Evolutionary conservation across 2,329 filamentous ascomycete genomes (phyloP), one percentile per base, ranked within the genome.

Genomic region (Neoarthrinium moseri): DNA sequence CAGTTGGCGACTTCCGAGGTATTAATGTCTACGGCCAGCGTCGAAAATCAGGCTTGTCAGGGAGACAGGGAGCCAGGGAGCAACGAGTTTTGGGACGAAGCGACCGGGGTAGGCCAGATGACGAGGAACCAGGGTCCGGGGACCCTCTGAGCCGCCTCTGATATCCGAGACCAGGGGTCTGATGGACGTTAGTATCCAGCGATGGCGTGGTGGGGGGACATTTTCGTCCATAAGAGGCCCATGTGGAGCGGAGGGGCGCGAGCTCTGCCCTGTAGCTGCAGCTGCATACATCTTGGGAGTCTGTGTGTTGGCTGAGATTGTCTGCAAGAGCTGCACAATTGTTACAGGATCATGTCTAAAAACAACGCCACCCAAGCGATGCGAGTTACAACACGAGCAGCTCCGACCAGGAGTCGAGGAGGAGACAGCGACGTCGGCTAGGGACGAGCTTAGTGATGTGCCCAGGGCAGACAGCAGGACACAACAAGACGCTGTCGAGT

Each of bases 291-390:
- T 15, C 18, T n/a, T 22, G 12, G 22, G 27, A 27, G 51, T 54
- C 54, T 50, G 51, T 54, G 53, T 54, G 54, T 52, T 53, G 54
- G 53, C 42, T 52, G 49, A 56, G 47, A 55, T 51, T 52, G 49
- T 51, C 43, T 55, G 47, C 47, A 51, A 47, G 38, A 33, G 39
- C 39, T 43, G 39, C 24, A 27, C 6, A 23, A 4, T 13, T 23
- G 41, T 44, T 44, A 44, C 41, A 44, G 40, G 40, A 43, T 22
- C 34, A 20, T 11, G 32, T 35, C 32, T 35, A 18, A 18, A 8
- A n/a, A 7, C 8, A 8, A n/a, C 26, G n/a, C n/a, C n/a, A n/a
- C n/a, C n/a, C n/a, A n/a, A 29, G 26, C n/a, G 26, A 29, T 7
- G n/a, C 26, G n/a, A 29, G 26, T 7, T 29, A 29, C 26, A 29